Conservation (phyloP, 495 filamentous ascomycete genomes). For the Amphirosellinia nigrospora region DNA sequence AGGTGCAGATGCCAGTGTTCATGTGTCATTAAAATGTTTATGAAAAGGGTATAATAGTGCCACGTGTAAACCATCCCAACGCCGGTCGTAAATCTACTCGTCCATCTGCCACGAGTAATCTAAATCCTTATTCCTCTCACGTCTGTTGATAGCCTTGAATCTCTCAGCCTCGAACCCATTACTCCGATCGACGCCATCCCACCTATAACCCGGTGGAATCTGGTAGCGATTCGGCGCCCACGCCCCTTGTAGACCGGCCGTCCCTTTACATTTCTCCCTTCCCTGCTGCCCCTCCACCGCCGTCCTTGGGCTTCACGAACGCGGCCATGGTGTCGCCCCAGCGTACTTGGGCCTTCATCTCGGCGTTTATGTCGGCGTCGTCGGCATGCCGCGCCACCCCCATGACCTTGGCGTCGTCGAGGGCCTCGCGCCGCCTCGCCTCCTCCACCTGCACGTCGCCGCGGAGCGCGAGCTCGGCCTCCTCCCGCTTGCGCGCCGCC, state of each 20-base stretch:
- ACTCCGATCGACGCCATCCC: slow-evolving; percentile 96
- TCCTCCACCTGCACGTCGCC: slow-evolving; percentile 83
- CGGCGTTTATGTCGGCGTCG: slow-evolving; percentile 82
- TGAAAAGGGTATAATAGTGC: slow-evolving; percentile 22
- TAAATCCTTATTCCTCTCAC: slow-evolving; percentile 72
- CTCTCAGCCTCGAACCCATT: slow-evolving; percentile 96
- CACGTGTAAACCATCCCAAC: not conserved
- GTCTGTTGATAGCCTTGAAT: slow-evolving; percentile 84
- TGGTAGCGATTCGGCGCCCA: slow-evolving; percentile 92
- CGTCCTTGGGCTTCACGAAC: slow-evolving; percentile 65
- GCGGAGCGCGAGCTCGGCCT: slow-evolving; percentile 67
- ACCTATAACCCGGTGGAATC: slow-evolving; percentile 87
- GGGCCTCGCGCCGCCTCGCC: slow-evolving; percentile 58
- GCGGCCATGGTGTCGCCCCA: slow-evolving; percentile 95
- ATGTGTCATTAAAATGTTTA: not conserved
- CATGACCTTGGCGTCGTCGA: slow-evolving; percentile 82
- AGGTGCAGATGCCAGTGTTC: not conserved
- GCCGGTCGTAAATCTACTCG: slow-evolving; percentile 54
- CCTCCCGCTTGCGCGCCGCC: slow-evolving; percentile 66
- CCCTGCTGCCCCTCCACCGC: not conserved
- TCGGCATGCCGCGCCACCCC: slow-evolving; percentile 78
- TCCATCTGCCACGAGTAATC: slow-evolving; percentile 98
- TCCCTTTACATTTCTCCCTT: slow-evolving; percentile 53
- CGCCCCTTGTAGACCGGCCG: slow-evolving; percentile 80
- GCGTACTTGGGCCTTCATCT: slow-evolving; percentile 72